phyloP scores from a whole-genome alignment of 345 rosid species.

The Combretum micranthum region DNA sequence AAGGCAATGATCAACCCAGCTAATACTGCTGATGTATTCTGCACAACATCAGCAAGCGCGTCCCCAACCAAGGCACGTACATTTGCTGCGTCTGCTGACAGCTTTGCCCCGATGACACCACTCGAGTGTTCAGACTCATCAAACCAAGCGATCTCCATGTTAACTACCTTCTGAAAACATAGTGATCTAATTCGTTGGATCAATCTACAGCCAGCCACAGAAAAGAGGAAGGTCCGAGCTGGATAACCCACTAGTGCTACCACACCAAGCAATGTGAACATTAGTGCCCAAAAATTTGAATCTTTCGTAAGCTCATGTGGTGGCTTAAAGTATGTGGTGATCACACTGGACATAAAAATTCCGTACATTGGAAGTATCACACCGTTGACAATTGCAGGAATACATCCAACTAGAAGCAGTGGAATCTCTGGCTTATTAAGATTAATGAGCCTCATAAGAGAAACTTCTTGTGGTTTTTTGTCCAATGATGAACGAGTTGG shows the following conservation, averaged over 20 bases:
- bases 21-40: slow-evolving; percentile 45
- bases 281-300: slow-evolving; percentile 55
- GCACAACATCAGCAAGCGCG: slow-evolving; percentile 49
- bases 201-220: slow-evolving; percentile 54
- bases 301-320: slow-evolving; percentile 48
- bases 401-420: slow-evolving; percentile 44
- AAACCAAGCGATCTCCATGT: slow-evolving; percentile 83
- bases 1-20: slow-evolving; percentile 69
- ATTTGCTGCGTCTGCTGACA: slow-evolving; percentile 72
- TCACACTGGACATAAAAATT: slow-evolving; percentile 42
- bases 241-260: slow-evolving; percentile 45
- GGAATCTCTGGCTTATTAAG: slow-evolving; percentile 76
- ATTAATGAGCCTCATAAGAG: slow-evolving; percentile 49
- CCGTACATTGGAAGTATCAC: slow-evolving; percentile 51
- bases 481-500: slow-evolving; percentile 8
- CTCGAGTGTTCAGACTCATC: slow-evolving; percentile 69
- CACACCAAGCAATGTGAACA: slow-evolving; percentile 46
- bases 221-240: slow-evolving; percentile 41
- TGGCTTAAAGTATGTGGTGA: slow-evolving; percentile 47
- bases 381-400: slow-evolving; percentile 48
- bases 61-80: slow-evolving; percentile 75
- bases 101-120: slow-evolving; percentile 68
- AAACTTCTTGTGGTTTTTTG: slow-evolving; percentile 27
- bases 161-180: slow-evolving; percentile 75
- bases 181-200: slow-evolving; percentile 53